Evolutionary conservation across 83 land plant genomes (phyloP).

Genomic region (Picea abies): DNA sequence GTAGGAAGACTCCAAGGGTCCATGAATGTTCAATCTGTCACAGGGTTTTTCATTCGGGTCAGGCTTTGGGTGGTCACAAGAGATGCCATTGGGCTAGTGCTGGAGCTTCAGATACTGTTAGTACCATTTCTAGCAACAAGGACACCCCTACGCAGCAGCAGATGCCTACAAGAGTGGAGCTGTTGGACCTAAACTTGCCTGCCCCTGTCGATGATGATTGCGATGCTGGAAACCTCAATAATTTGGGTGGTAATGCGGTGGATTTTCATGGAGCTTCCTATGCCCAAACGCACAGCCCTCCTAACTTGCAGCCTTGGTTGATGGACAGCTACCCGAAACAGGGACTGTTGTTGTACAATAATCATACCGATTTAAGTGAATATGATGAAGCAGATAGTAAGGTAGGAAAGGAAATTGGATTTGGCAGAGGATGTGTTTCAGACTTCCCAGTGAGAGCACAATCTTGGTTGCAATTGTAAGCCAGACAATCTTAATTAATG

Average conservation of each 20-base stretch:
- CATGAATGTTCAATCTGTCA: slow-evolving; percentile 18
- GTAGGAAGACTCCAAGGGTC: slow-evolving; percentile 24
- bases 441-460: slow-evolving; percentile 1
- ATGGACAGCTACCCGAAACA: background rate
- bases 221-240: background rate
- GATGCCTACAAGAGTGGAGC: slow-evolving; percentile 8
- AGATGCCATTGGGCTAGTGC: slow-evolving; percentile 19
- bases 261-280: background rate
- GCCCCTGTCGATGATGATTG: slow-evolving; percentile 19
- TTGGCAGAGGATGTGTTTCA: too few relatives aligned
- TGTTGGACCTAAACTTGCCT: slow-evolving; percentile 27
- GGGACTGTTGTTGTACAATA: background rate
- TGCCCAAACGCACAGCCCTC: slow-evolving; percentile 8
- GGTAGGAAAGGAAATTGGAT: slow-evolving; percentile 4
- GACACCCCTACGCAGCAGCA: background rate
- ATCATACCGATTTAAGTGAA: background rate
- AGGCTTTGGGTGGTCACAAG: slow-evolving; percentile 23
- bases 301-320: slow-evolving; percentile 14
- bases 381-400: slow-evolving; percentile 7
- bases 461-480: slow-evolving; percentile 9
- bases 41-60: slow-evolving; percentile 7
- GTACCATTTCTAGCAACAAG: slow-evolving; percentile 1
- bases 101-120: slow-evolving; percentile 5
- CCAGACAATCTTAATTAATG: too few relatives aligned
- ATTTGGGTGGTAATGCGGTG: slow-evolving; percentile 1